Evolutionary conservation across 371 early-diverging fungal species (phyloP).

Genomic region (Mortierella sp.): DNA sequence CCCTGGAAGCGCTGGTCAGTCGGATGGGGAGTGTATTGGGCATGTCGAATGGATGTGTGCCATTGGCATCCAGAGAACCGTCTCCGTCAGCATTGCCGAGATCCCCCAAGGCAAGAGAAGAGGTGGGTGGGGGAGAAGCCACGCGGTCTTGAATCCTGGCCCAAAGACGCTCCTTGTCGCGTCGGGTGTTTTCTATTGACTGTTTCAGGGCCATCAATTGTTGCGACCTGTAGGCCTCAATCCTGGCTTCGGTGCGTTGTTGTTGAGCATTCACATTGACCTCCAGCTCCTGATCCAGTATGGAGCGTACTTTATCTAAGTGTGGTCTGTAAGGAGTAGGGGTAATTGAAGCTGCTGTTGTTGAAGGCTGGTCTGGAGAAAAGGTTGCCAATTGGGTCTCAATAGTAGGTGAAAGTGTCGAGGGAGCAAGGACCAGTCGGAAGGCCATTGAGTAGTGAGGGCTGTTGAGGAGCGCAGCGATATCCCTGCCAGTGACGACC

Average conservation of each 20-base stretch:
- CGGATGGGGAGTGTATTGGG: conserved; percentile 45
- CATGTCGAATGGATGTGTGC: conserved; percentile 35
- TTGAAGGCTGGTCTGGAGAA: background rate
- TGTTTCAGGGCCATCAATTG: conserved; percentile 36
- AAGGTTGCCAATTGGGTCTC: background rate
- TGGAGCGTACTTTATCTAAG: conserved; percentile 35
- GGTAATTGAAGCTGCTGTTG: background rate
- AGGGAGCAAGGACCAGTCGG: conserved; percentile 29
- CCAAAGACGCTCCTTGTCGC: conserved; percentile 53
- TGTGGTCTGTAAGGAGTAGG: conserved; percentile 31
- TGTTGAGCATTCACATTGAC: conserved; percentile 41
- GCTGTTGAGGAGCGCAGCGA: conserved; percentile 19
- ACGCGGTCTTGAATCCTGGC: conserved; percentile 36
- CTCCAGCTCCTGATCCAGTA: conserved; percentile 48
- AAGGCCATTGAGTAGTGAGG: conserved; percentile 40
- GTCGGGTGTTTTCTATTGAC: conserved; percentile 37
- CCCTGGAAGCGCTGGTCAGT: conserved; percentile 38
- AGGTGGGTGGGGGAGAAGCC: conserved; percentile 25
- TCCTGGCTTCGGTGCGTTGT: conserved; percentile 44
- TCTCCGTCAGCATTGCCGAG: conserved; percentile 13
- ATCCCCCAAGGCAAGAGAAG: conserved; percentile 11
- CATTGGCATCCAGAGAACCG: conserved; percentile 14
- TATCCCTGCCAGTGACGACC: conserved; percentile 24
- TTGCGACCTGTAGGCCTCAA: conserved; percentile 52
- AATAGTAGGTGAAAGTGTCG: background rate